Conservation (phyloP, 495 filamentous ascomycete genomes). For the Penicillium malachiteum region DNA sequence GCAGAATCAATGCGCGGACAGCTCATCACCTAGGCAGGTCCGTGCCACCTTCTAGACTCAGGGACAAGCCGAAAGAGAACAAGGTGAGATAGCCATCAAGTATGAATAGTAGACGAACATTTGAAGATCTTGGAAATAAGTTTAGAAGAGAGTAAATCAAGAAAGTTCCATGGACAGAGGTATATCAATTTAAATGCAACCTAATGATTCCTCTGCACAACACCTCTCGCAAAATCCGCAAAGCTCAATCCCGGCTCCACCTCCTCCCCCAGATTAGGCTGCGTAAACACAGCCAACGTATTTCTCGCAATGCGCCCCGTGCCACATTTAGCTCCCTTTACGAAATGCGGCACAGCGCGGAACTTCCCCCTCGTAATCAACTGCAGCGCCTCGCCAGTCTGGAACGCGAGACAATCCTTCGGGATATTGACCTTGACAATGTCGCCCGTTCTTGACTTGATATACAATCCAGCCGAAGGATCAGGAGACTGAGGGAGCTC, state of each 20-base stretch:
- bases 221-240: conserved; percentile 81
- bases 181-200: background rate
- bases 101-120: too few relatives aligned
- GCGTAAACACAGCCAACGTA: conserved; percentile 95
- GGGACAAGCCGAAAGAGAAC: too few relatives aligned
- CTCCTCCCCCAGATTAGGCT: conserved; percentile 87
- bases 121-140: too few relatives aligned
- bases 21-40: too few relatives aligned
- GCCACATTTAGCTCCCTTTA: conserved; percentile 60
- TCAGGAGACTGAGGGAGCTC: conserved; percentile 77
- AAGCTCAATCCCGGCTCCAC: conserved; percentile 75
- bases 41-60: too few relatives aligned
- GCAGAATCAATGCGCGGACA: too few relatives aligned
- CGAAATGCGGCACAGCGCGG: conserved; percentile 94
- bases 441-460: conserved; percentile 75
- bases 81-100: too few relatives aligned
- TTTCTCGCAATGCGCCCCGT: conserved; percentile 70
- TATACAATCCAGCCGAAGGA: conserved; percentile 82
- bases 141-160: too few relatives aligned
- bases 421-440: conserved; percentile 88
- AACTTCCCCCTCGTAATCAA: conserved; percentile 85
- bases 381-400: conserved; percentile 91
- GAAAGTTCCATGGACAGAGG: too few relatives aligned
- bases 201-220: conserved; percentile 76
- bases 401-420: conserved; percentile 86